These are phyloP conservation scores for Mollisia scopiformis DNA, from an alignment of 2,329 filamentous ascomycete genomes.

Conservation along the genomic window DNA sequence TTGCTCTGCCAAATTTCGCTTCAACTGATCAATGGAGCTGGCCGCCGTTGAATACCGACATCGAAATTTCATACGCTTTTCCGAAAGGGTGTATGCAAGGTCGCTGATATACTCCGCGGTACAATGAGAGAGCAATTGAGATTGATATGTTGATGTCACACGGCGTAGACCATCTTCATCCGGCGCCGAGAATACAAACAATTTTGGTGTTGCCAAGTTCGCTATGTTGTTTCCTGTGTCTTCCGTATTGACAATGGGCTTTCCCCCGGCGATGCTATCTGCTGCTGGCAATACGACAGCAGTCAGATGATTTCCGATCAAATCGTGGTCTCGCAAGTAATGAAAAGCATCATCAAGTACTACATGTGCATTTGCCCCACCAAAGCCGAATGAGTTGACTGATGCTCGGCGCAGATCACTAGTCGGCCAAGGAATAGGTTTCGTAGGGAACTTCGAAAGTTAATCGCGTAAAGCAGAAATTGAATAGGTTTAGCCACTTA, in stretches of 20 bases:
- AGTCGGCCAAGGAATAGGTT: background rate
- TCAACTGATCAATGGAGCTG: background rate
- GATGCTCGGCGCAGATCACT: slow-evolving; percentile 12
- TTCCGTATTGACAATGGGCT: background rate
- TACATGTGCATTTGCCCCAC: slow-evolving; percentile 28
- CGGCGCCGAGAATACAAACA: background rate
- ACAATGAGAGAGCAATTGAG: background rate
- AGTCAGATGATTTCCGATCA: background rate
- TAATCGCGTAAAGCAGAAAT: background rate
- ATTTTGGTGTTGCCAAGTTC: background rate
- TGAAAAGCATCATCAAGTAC: slow-evolving; percentile 26
- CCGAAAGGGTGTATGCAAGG: slow-evolving; percentile 14
- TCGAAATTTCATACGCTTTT: slow-evolving; percentile 4
- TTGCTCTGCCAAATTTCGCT: background rate
- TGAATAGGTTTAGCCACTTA: slow-evolving; percentile 32
- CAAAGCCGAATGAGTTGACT: slow-evolving; percentile 33
- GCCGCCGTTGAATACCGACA: slow-evolving; percentile 8
- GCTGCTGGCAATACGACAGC: background rate
- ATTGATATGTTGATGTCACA: background rate
- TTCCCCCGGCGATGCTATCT: background rate
- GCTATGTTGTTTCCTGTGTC: background rate
- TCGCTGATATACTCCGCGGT: slow-evolving; percentile 5
- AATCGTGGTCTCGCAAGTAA: slow-evolving; percentile 14
- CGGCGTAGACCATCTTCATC: background rate
- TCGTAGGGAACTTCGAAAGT: slow-evolving; percentile 11